Evolutionary conservation across 2,329 filamentous ascomycete species (phyloP).

Genomic region (Thermothelomyces thermophilus): DNA sequence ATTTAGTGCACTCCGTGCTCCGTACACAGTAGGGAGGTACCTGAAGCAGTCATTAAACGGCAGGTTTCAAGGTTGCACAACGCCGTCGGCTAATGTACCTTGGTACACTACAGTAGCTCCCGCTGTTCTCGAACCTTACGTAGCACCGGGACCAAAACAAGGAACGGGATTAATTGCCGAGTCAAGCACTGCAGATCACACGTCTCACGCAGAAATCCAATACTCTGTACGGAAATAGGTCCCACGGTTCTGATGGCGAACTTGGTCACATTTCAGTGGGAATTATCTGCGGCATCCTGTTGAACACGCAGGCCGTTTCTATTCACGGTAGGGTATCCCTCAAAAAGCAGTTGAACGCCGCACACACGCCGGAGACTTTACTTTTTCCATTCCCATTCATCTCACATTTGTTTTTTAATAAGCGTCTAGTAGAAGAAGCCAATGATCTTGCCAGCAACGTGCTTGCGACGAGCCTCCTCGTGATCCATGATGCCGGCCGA

Average conservation of each 20-base stretch:
- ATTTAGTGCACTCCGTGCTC: no score
- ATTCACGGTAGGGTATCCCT: constrained; percentile 20
- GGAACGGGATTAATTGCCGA: neutral
- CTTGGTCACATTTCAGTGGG: neutral
- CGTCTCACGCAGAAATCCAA: neutral
- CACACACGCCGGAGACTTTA: constrained; percentile 11
- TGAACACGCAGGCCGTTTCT: neutral
- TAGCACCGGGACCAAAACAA: neutral
- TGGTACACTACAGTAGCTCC: no score
- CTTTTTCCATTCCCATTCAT: constrained; percentile 12
- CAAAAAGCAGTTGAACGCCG: constrained; percentile 18
- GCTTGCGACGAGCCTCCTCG: constrained; percentile 98
- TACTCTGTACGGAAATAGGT: neutral
- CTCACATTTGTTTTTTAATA: constrained; percentile 12
- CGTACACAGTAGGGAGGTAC: no score
- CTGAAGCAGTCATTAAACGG: no score
- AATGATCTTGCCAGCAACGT: constrained; percentile 98
- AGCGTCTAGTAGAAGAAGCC: constrained; percentile 90
- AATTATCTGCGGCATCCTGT: no score
- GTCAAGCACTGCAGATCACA: neutral
- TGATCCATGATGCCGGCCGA: constrained; percentile 99
- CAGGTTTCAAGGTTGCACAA: no score
- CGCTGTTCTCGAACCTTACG: neutral
- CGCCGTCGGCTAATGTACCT: neutral
- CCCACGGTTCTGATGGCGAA: neutral